Base-by-base conservation (phyloP, 768 basidiomycete species). In the Hydnomerulius pinastri region DNA sequence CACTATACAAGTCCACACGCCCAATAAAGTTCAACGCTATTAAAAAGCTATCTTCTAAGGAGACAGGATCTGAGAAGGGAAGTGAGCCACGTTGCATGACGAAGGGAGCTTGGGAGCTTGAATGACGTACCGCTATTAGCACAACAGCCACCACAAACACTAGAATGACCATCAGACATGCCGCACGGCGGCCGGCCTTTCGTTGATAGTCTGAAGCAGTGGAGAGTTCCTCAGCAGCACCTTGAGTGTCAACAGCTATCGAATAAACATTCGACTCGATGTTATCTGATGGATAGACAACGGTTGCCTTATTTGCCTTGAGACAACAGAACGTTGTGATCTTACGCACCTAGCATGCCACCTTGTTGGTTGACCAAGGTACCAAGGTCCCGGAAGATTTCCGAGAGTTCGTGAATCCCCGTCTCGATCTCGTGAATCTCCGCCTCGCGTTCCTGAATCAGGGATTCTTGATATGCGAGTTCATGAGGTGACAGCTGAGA, bases 341-440 rank as follows among this genome's bases (percentile, higher is more conserved):
- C 6, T 11, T 18, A 73, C 86, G 44, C 56, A 96, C 96, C 95
- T 45, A 99, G 74, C 90, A 98, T 92, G 43, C 83, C 82, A 11
- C 95, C 95, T 67, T 99, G 97, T 65, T 98, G 92, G 51, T 85
- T 83, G 1, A 99, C 95, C 39, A 99, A 77, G 13, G 93, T 95
- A 37, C 95, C 96, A 39, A 99, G 73, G 70, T 98, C 95, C 43
- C 90, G 83, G 78, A 99, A 98, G 63, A 99, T 98, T 70, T 98
- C 92, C 23, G 90, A 82, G 39, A 99, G 71, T 68, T 99, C 96
- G 62, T 96, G 92, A 48, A 99, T 98, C 6, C 97, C 96, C 6
- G 83, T 86, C 70, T 99, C 97, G 44, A 99, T 99, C 65, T 98
- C 94, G 43, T 90, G 83, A 47, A 98, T 98, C 62, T 98, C 97